Evolutionary conservation across 164 flowering plant genomes (phyloP).

Genomic region (Sedum album): DNA sequence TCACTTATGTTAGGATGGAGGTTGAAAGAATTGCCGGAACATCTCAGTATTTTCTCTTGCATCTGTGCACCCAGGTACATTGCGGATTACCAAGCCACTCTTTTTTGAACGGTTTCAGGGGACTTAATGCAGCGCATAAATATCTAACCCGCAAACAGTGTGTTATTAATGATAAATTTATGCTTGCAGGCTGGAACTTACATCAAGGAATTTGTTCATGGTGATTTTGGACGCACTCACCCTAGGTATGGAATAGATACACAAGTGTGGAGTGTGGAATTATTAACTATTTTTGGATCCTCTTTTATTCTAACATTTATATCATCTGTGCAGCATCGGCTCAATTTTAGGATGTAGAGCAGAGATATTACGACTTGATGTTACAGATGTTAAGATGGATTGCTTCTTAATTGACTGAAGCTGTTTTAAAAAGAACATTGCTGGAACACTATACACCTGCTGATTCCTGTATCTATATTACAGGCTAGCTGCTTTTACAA

Average conservation of each 20-base stretch:
- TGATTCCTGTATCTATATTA: too few relatives aligned
- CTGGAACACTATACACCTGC: not conserved
- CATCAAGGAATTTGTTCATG: conserved; percentile 96
- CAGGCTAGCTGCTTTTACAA: too few relatives aligned
- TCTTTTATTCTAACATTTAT: not conserved
- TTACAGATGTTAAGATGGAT: conserved; percentile 92
- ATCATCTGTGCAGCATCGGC: conserved; percentile 47
- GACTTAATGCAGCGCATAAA: not conserved
- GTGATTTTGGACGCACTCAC: conserved; percentile 88
- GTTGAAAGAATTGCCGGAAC: conserved; percentile 62
- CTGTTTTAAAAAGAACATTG: not conserved
- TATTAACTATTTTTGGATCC: not conserved
- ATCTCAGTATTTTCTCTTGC: conserved; percentile 77
- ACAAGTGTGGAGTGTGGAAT: not conserved
- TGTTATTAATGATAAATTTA: conserved; percentile 1
- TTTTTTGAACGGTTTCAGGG: not conserved
- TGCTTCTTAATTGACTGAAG: conserved; percentile 34
- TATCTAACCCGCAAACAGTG: not conserved
- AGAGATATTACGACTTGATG: conserved; percentile 93
- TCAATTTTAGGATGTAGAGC: conserved; percentile 85
- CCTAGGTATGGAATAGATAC: conserved; percentile 60
- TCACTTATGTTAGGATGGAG: conserved; percentile 58
- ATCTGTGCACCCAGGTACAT: conserved; percentile 83
- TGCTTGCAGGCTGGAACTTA: conserved; percentile 86
- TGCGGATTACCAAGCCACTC: not conserved